Conservation (phyloP, 2,329 filamentous ascomycete species). For the Monosporascus sp. region DNA sequence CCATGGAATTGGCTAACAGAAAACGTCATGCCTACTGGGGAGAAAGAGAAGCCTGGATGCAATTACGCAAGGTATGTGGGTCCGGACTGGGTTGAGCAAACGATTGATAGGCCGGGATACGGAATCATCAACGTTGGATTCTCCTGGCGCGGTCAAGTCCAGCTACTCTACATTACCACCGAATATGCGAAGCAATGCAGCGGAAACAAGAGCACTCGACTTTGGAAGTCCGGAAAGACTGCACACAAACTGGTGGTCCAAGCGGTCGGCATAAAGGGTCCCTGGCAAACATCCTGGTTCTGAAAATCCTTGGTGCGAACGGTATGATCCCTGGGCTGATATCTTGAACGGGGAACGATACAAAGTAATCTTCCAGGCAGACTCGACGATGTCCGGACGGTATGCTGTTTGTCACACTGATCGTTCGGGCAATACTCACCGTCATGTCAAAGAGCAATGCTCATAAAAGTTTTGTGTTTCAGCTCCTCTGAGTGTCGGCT, state of each 20-base stretch:
- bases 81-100: no score
- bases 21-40: neutral
- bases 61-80: no score
- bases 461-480: constrained; percentile 20
- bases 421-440: constrained; percentile 35
- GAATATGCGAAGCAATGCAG: constrained; percentile 15
- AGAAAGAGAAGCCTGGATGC: neutral
- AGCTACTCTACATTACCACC: constrained; percentile 11
- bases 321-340: neutral
- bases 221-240: constrained; percentile 1
- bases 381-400: constrained; percentile 9
- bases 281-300: neutral
- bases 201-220: constrained; percentile 13
- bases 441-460: constrained; percentile 1
- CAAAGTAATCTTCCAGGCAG: neutral
- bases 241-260: no score
- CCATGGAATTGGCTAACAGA: neutral
- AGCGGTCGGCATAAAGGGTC: neutral
- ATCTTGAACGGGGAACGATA: neutral
- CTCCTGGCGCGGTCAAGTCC: constrained; percentile 6
- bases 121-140: constrained; percentile 1
- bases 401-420: constrained; percentile 19
- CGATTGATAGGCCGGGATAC: neutral
- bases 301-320: no score
- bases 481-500: constrained; percentile 23